Base-by-base conservation (phyloP, 2,329 filamentous ascomycete species). In the Aspergillus niger region DNA sequence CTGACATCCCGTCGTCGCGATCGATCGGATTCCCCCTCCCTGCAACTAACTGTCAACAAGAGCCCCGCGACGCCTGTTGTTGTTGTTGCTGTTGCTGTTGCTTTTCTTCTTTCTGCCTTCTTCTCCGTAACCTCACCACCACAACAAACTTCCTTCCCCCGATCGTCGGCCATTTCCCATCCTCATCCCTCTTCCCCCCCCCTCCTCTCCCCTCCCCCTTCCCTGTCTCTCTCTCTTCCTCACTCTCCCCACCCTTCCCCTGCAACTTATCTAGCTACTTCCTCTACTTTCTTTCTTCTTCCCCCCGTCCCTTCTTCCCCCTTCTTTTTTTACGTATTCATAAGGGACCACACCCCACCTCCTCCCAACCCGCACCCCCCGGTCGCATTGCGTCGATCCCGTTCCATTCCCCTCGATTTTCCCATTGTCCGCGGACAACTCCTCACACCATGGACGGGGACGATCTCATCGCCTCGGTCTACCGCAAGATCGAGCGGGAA, bases 401-500 rank as follows among this genome's bases (percentile, higher is more conserved):
- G 63, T 62, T 65, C 65, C 44, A 44, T 55, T 62, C 61, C 61
- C 53, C 39, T 47, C 43, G 44, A 55, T 58, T 54, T 38, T 13
- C 11, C 44, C 39, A 48, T 58, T 51, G 59, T 44, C 49, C 54
- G 56, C 36, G 55, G 55, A 54, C 57, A 47, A 61, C 74, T 76
- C 5, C 32, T 36, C 32, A 36, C 77, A 81, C 68, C 74, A 87
- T 87, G 81, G 82, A 81, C 64, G 82, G 81, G 75, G 85, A 88
- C 73, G 83, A 86, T 69, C 82, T 86, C 66, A 84, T 88, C 79
- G 87, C 87, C 79, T 90, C 92, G 78, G 92, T 99, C 81, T 88
- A 90, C 81, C 90, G 89, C 82, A 98, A 99, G 89, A 98, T 99
- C 79, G 92, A 97, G 83, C 89, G 94, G 77, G 95, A 99, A 81